A percentile compares a stretch with the other conserved stretches of the same genome.
phyloP scores from a whole-genome alignment of 2,329 filamentous ascomycete genomes.

The Paramyrothecium sp. region DNA sequence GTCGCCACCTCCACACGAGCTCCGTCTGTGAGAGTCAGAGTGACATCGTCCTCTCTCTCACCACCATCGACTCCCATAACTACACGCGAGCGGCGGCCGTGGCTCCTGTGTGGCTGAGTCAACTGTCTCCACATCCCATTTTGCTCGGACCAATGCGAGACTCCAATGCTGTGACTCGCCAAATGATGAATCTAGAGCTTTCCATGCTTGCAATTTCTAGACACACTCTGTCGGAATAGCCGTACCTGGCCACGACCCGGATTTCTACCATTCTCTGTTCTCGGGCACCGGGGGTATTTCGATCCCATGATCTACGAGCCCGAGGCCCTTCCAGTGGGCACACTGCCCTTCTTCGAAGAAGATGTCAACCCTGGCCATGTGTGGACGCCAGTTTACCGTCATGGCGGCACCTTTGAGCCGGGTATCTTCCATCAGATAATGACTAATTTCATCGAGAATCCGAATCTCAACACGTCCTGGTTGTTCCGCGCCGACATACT shows the following conservation, averaged over 20 bases:
- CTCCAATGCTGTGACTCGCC: too few species aligned
- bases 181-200: not conserved
- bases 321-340: conserved; percentile 21
- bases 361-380: conserved; percentile 7
- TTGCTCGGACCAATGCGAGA: too few species aligned
- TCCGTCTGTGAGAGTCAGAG: too few species aligned
- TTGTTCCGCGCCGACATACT: conserved; percentile 77
- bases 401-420: conserved; percentile 61
- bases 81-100: too few species aligned
- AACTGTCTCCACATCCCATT: too few species aligned
- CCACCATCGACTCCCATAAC: too few species aligned
- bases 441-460: conserved; percentile 73
- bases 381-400: conserved; percentile 56
- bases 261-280: not conserved
- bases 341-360: conserved; percentile 24
- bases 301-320: conserved; percentile 24
- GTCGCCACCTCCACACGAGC: too few species aligned
- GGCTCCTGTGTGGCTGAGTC: too few species aligned
- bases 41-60: too few species aligned
- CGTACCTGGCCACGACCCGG: not conserved
- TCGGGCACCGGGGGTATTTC: too few species aligned
- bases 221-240: too few species aligned
- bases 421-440: conserved; percentile 65
- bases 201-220: not conserved
- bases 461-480: conserved; percentile 76